These are phyloP conservation scores for Phytophthora uliginosa DNA, from an alignment of 352 stramenopile genomes.

Conservation along the genomic window DNA sequence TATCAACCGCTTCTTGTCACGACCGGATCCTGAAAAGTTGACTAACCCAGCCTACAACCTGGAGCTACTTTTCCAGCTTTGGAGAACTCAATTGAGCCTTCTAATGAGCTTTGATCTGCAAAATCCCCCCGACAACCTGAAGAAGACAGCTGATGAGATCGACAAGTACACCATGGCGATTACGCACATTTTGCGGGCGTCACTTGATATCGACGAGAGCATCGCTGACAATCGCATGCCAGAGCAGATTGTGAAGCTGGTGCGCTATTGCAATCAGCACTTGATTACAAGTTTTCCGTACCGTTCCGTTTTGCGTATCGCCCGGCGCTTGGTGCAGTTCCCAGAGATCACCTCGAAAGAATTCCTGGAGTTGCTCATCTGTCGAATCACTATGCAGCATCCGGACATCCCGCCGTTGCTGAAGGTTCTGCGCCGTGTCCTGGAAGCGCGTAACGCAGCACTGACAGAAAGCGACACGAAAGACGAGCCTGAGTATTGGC, in stretches of 20 bases:
- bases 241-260: constrained; percentile 77
- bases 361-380: constrained; percentile 81
- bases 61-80: constrained; percentile 79
- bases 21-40: constrained; percentile 74
- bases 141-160: constrained; percentile 56
- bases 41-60: constrained; percentile 86
- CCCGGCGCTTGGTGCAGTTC: constrained; percentile 74
- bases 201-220: constrained; percentile 74
- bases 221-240: constrained; percentile 77
- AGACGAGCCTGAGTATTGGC: constrained; percentile 46
- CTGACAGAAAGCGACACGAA: constrained; percentile 43
- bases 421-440: constrained; percentile 78
- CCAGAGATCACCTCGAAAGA: constrained; percentile 71
- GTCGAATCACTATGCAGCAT: constrained; percentile 76
- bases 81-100: constrained; percentile 64
- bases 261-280: constrained; percentile 81
- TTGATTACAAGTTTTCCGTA: constrained; percentile 82
- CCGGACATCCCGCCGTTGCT: constrained; percentile 73
- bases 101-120: constrained; percentile 74
- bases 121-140: constrained; percentile 65
- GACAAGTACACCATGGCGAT: constrained; percentile 83
- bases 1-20: constrained; percentile 77
- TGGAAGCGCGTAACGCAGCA: constrained; percentile 65
- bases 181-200: constrained; percentile 71
- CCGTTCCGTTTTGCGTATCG: constrained; percentile 69